Percentiles rank a stretch among this genome's conserved stretches.
phyloP scores from a whole-genome alignment of 2,329 filamentous ascomycete genomes.

The Fusarium transvaalense region DNA sequence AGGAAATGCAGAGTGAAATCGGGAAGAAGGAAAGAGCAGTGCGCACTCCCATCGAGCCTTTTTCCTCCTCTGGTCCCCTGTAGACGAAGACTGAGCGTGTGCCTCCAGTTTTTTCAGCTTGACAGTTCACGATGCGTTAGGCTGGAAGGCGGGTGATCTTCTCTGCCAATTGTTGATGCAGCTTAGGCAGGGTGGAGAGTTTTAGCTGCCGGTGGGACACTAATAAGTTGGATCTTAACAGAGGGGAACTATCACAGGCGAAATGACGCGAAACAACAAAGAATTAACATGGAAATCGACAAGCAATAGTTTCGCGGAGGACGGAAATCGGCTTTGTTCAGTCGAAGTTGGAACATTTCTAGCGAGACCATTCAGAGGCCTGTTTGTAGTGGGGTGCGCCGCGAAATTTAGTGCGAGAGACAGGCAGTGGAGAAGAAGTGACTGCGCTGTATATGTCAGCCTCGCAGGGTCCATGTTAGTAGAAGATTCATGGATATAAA shows the following conservation, averaged over 20 bases:
- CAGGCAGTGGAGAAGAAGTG: slow-evolving; percentile 13
- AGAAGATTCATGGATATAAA: too few species aligned
- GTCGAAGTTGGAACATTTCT: slow-evolving; percentile 14
- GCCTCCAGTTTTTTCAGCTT: slow-evolving; percentile 49
- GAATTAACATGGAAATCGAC: neutral
- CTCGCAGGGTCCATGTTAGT: slow-evolving; percentile 34
- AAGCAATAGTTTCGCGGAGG: slow-evolving; percentile 7
- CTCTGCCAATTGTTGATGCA: slow-evolving; percentile 15
- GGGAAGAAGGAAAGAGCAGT: slow-evolving; percentile 22
- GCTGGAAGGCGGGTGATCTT: slow-evolving; percentile 26
- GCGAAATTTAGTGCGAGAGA: slow-evolving; percentile 37
- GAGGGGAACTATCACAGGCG: slow-evolving; percentile 1
- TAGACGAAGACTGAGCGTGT: slow-evolving; percentile 38
- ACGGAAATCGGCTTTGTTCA: slow-evolving; percentile 10
- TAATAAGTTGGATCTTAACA: neutral
- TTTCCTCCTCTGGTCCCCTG: slow-evolving; percentile 42
- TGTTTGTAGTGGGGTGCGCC: slow-evolving; percentile 39
- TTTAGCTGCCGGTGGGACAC: slow-evolving; percentile 1
- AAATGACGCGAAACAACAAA: neutral
- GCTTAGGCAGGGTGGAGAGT: neutral
- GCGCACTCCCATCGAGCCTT: slow-evolving; percentile 52
- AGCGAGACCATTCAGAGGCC: slow-evolving; percentile 16
- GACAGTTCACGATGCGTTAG: slow-evolving; percentile 38
- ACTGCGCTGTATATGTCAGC: slow-evolving; percentile 25
- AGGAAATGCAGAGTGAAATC: slow-evolving; percentile 3